Evolutionary conservation across 345 rosid species (phyloP).

Genomic region (Cochlearia excelsa): DNA sequence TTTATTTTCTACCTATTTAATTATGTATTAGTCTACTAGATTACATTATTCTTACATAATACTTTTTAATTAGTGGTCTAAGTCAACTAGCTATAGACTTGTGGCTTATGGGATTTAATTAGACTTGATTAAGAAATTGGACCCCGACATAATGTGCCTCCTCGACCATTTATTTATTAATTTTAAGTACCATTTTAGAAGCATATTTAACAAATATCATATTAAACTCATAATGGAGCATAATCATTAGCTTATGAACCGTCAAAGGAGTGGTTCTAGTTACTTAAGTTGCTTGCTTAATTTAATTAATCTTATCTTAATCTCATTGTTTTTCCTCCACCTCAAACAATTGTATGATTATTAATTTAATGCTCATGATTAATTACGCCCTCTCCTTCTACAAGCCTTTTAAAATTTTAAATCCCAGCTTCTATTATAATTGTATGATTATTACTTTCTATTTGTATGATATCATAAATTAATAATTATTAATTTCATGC

Average conservation of each 20-base stretch:
- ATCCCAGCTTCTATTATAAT: not conserved
- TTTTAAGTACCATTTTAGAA: conserved; percentile 18
- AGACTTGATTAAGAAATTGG: conserved; percentile 24
- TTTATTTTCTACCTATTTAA: conserved; percentile 12
- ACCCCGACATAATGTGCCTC: conserved; percentile 27
- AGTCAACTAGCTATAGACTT: conserved; percentile 26
- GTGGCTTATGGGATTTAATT: conserved; percentile 16
- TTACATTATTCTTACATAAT: conserved; percentile 5
- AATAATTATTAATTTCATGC: too few relatives aligned
- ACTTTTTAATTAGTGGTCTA: conserved; percentile 8
- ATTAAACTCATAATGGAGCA: conserved; percentile 31
- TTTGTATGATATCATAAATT: too few relatives aligned
- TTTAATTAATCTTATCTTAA: conserved; percentile 31
- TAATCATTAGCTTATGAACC: conserved; percentile 36
- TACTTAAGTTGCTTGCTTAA: conserved; percentile 20
- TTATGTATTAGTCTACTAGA: conserved; percentile 13
- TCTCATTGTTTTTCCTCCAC: conserved; percentile 15
- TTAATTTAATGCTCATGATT: not conserved
- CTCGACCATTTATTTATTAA: conserved; percentile 20
- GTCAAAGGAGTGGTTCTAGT: conserved; percentile 39
- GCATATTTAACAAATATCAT: conserved; percentile 12
- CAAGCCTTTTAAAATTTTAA: conserved; percentile 22
- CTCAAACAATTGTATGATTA: conserved; percentile 5
- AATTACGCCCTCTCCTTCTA: conserved; percentile 15
- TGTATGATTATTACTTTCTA: too few relatives aligned